Base-by-base conservation (phyloP, 2,329 filamentous ascomycete species). In the Fusarium chaquense region DNA sequence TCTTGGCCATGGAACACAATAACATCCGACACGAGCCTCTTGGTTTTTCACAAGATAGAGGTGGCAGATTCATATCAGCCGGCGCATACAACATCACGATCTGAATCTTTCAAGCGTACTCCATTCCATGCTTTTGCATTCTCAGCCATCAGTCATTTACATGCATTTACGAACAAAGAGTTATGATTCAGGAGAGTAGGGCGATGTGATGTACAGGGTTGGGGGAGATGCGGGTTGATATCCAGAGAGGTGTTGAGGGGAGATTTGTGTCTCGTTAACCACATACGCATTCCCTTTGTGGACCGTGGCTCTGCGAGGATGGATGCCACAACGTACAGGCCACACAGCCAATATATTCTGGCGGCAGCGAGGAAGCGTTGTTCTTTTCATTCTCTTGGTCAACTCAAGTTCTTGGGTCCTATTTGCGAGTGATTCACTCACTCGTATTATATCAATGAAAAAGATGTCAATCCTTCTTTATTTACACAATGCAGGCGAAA, bases 41-140 rank as follows among this genome's bases (percentile, higher is more conserved):
- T 63, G 60, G 40, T 63, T 62, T 33, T 59, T 64, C 43, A 60
- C 56, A 51, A 70, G 55, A 58, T 67, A 71, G 64, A 54, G 46
- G 57, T 57, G 58, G 47, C 51, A 62, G 44, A 38, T 51, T 35
- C 45, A 47, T 59, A 50, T 59, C 20, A 49, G 62, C 58, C 61
- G n/a, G 65, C 62, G 46, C 62, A 53, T 62, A 73, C 65, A 72
- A 75, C 58, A 73, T 75, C 49, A 70, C 59, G 71, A 73, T 71
- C 61, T 69, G 60, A 50, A 65, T 72, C 58, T 60, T 72, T 69
- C 43, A 65, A 71, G 67, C 65, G 62, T 51, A 58, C 62, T 62
- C 58, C 46, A 68, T 68, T 62, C 58, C 46, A 68, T 68, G 67
- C 70, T 68, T 66, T 66, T 73, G 55, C 65, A 72, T 72, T 63